These are phyloP conservation scores for Arabis hirsuta DNA, from an alignment of 345 rosid genomes.

Conservation along the genomic window DNA sequence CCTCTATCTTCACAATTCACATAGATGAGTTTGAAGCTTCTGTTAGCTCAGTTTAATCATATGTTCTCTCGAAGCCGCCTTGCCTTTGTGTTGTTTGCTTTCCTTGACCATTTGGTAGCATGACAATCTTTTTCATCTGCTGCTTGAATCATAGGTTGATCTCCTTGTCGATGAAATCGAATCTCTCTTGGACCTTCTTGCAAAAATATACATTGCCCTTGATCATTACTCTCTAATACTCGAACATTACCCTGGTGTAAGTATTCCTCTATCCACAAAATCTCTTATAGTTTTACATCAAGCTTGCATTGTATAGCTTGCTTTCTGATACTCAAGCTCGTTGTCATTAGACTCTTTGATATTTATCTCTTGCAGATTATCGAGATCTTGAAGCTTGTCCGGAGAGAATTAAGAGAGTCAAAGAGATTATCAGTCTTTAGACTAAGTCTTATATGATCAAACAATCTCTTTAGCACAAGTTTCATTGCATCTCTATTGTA, in stretches of 20 bases:
- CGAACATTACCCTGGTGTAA: conserved; percentile 86
- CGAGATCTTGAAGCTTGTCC: conserved; percentile 77
- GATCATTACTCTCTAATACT: conserved; percentile 90
- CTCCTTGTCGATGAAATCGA: conserved; percentile 85
- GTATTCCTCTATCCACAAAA: conserved; percentile 24
- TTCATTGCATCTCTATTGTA: conserved; percentile 20
- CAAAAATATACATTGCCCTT: conserved; percentile 81
- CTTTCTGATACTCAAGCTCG: too few species aligned
- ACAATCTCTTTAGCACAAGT: conserved; percentile 7
- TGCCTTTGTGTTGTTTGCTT: background rate
- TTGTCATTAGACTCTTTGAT: background rate
- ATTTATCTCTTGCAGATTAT: conserved; percentile 54
- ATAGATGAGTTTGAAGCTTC: background rate
- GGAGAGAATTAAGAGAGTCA: conserved; percentile 68
- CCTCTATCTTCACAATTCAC: background rate
- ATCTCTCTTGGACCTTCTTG: conserved; percentile 62
- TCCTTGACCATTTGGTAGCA: background rate
- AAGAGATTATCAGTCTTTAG: conserved; percentile 34
- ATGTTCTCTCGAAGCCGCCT: background rate
- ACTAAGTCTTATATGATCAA: background rate
- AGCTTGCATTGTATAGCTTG: too few species aligned
- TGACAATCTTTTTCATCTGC: too few species aligned
- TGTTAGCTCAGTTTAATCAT: too few species aligned
- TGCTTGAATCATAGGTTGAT: conserved; percentile 69
- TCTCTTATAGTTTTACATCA: background rate